Percentiles rank a stretch among this genome's conserved stretches.
phyloP scores from a whole-genome alignment of 2,329 filamentous ascomycete species.

The Paramyrothecium sp. region DNA sequence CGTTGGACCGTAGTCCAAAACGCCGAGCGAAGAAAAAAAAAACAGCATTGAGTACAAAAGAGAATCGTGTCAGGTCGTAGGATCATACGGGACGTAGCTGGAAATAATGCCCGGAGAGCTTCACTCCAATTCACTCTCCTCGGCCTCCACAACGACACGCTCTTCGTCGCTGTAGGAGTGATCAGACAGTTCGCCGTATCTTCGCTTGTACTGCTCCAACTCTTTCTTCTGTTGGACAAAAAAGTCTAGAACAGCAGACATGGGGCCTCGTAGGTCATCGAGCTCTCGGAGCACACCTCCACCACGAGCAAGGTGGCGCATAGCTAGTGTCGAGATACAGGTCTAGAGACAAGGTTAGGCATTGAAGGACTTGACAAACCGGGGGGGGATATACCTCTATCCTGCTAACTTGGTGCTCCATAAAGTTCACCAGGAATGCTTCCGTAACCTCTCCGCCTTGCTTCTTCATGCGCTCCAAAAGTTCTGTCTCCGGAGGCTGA shows the following conservation, averaged over 20 bases:
- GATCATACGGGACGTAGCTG: not conserved
- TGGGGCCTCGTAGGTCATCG: conserved; percentile 73
- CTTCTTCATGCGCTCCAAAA: conserved; percentile 67
- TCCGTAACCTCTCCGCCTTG: conserved; percentile 85
- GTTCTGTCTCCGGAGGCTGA: conserved; percentile 77
- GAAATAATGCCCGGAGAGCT: too few relatives aligned
- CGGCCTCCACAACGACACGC: not conserved
- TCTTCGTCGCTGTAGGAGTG: not conserved
- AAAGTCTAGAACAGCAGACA: conserved; percentile 66
- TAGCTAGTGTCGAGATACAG: conserved; percentile 73
- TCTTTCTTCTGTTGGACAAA: conserved; percentile 63
- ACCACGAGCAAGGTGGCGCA: conserved; percentile 77
- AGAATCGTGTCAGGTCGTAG: too few relatives aligned
- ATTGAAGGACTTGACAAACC: not conserved
- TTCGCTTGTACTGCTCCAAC: conserved; percentile 58
- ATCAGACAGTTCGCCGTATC: conserved; percentile 43
- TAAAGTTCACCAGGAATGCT: conserved; percentile 80
- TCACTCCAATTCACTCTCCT: conserved; percentile 5
- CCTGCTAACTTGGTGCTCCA: conserved; percentile 92
- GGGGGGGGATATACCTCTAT: conserved; percentile 72
- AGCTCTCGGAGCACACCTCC: conserved; percentile 61
- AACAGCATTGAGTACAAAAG: too few relatives aligned
- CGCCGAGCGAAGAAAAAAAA: too few relatives aligned
- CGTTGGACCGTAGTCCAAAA: too few relatives aligned
- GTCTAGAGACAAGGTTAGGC: conserved; percentile 50